Evolutionary conservation across 1,139 yeast genomes (phyloP).

Genomic region (Blastobotrys apis): DNA sequence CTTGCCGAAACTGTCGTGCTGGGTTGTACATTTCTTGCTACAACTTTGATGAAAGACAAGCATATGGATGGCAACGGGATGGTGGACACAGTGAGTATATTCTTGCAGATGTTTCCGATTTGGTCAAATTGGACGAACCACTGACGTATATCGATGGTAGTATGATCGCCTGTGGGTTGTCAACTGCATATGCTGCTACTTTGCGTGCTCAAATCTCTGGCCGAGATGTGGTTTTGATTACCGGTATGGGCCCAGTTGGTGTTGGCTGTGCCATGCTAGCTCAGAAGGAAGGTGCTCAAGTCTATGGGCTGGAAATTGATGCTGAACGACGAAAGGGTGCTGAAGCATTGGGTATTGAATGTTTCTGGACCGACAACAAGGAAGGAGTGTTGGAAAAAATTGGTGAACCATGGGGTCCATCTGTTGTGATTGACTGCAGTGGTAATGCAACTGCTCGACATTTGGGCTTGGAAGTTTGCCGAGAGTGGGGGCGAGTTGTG

Average conservation of each 20-base stretch:
- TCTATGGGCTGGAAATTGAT: slow-evolving; percentile 18
- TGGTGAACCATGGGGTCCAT: slow-evolving; percentile 16
- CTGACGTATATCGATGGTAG: slow-evolving; percentile 19
- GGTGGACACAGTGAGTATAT: slow-evolving; percentile 19
- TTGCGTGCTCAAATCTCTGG: slow-evolving; percentile 19
- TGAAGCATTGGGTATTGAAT: slow-evolving; percentile 14
- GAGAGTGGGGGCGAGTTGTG: slow-evolving; percentile 20
- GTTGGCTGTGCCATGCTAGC: slow-evolving; percentile 18
- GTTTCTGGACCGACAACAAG: slow-evolving; percentile 13
- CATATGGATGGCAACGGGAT: slow-evolving; percentile 20
- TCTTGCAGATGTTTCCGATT: slow-evolving; percentile 15
- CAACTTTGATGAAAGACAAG: slow-evolving; percentile 12
- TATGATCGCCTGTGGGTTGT: slow-evolving; percentile 19
- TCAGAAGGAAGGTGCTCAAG: slow-evolving; percentile 19
- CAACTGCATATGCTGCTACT: slow-evolving; percentile 21
- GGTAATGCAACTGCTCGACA: slow-evolving; percentile 18
- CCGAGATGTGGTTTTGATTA: slow-evolving; percentile 18
- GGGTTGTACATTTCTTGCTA: slow-evolving; percentile 18
- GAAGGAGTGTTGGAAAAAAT: slow-evolving; percentile 13
- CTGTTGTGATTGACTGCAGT: slow-evolving; percentile 18
- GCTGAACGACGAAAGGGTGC: slow-evolving; percentile 15
- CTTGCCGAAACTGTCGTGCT: slow-evolving; percentile 17
- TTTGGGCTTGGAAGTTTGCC: slow-evolving; percentile 17
- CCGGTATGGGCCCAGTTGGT: slow-evolving; percentile 22
- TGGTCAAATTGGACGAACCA: slow-evolving; percentile 15